Base-by-base conservation (phyloP, 2,329 filamentous ascomycete genomes). In the Hypoxylon sp. region DNA sequence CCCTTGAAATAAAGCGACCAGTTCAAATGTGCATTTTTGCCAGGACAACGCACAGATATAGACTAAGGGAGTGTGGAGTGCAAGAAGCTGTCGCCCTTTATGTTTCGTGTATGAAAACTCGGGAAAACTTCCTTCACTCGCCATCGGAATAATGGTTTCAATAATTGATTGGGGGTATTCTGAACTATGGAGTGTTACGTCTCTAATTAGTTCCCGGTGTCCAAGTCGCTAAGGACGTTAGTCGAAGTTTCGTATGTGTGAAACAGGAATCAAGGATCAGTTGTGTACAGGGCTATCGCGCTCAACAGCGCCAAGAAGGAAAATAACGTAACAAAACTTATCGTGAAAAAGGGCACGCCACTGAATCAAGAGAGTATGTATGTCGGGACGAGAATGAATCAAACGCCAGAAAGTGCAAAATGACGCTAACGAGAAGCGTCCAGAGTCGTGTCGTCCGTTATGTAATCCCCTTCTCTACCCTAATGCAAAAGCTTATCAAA, bases 1-100 rank as follows among this genome's bases (percentile, higher is more conserved):
- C 19, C 22, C 19, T 29, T n/a, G 26, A 35, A 47, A 46, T 24
- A 44, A 42, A 53, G n/a, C 14, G 46, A 24, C 17, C 54, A 47
- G 11, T 47, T 13, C 0, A 57, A 57, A 24, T 24, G 17, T 5
- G 4, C 11, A 14, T 57, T 57, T 22, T 22, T 22, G 19, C 19
- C 19, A 8, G 33, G 24, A 48, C 46, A 51, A 33, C 26, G 24
- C 22, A 22, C n/a, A 42, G 33, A 39, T 33, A 29, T 39, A 10
- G 13, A 53, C 33, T 37, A 19, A 9, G 19, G 22, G 31, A 46
- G 14, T n/a, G 8, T 46, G 2, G 19, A 2, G 39, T 44, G 9
- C 35, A 13, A 2, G 9, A 22, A 44, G 19, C 8, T 13, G 26
- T n/a, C 19, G 29, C 9, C 37, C 6, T 9, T 29, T 13, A 3